Base-by-base conservation (phyloP, 257 asterid species). In the Solanum ahanhuiri region DNA sequence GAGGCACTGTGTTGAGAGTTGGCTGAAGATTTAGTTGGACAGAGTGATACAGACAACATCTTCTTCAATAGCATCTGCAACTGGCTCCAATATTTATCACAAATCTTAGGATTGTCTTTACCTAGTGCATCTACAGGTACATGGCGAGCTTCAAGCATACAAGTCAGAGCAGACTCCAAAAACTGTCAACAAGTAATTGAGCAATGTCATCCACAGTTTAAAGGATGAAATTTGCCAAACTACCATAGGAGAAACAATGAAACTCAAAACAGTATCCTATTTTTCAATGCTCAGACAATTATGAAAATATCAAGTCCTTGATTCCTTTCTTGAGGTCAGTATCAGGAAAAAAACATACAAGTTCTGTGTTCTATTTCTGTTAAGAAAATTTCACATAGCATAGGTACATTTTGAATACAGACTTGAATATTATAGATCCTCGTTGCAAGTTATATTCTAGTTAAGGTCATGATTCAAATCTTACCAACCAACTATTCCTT, bases 11-110 rank as follows among this genome's bases (percentile, higher is more conserved):
- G 95, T 89, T 90, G 95, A 71, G 93, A 34, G 87, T 87, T 89
- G 77, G 31, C 75, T 4, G 92, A 86, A 90, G 88, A 37, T 85
- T 93, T 95, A 17, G 90, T 92, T 48, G 93, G 71, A 11, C 91
- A 67, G 31, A 93, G 92, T 86, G 94, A 79, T 22, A 86, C 66
- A 82, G 95, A 92, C 88, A 96, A 67, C 95, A 93, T 92, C 85
- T 83, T 95, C 96, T 95, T 96, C 94, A 96, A 88, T 63, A 94
- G 83, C 88, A 85, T 90, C 90, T 91, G 98, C 75, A 96, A 89
- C 89, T 96, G 96, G 41, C 93, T 91, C 99, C 99, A 96, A 87
- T 92, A 95, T 81, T 87, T 94, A 34, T 91, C 89, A 89, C 93
- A 93, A 39, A 92, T 57, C 87, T 94, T 96, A 1, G 94, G 91